A percentile compares a stretch with the other conserved stretches of the same genome.
These are phyloP conservation scores for Hypsizygus ulmarius DNA, from an alignment of 1,284 basidiomycete species.

Conservation along the genomic window DNA sequence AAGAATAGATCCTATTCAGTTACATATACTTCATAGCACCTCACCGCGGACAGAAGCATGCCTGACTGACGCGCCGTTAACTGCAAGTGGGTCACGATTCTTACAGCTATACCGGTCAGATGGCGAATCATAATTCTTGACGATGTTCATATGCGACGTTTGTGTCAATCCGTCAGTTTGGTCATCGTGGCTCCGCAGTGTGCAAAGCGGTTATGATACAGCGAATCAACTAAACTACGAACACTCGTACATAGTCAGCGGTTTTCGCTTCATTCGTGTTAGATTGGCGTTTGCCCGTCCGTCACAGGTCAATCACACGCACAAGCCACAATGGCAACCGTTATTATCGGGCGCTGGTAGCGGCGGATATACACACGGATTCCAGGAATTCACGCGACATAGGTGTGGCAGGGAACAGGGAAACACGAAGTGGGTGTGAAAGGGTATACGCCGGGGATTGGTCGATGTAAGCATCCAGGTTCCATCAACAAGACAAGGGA, in stretches of 20 bases:
- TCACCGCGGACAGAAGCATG: not conserved
- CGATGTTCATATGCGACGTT: not conserved
- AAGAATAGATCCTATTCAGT: no score
- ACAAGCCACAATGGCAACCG: slow-evolving; percentile 9
- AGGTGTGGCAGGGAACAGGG: slow-evolving; percentile 2
- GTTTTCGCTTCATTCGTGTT: not conserved
- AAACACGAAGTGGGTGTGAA: slow-evolving; percentile 5
- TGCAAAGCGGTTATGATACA: no score
- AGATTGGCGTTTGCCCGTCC: not conserved
- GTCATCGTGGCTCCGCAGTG: not conserved
- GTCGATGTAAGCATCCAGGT: slow-evolving; percentile 6
- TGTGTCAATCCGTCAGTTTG: not conserved
- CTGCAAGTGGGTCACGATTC: not conserved
- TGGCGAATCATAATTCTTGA: slow-evolving; percentile 1
- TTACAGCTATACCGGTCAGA: not conserved
- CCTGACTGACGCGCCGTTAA: not conserved
- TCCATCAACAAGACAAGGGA: slow-evolving; percentile 14
- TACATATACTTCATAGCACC: no score
- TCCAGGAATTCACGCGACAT: slow-evolving; percentile 16
- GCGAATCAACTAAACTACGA: not conserved
- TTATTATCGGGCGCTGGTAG: not conserved
- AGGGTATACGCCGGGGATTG: slow-evolving; percentile 4
- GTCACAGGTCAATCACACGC: slow-evolving; percentile 12
- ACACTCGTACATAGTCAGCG: not conserved
- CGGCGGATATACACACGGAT: slow-evolving; percentile 1